phyloP scores from a whole-genome alignment of 257 asterid species.

The Solanum gandarillasii region DNA sequence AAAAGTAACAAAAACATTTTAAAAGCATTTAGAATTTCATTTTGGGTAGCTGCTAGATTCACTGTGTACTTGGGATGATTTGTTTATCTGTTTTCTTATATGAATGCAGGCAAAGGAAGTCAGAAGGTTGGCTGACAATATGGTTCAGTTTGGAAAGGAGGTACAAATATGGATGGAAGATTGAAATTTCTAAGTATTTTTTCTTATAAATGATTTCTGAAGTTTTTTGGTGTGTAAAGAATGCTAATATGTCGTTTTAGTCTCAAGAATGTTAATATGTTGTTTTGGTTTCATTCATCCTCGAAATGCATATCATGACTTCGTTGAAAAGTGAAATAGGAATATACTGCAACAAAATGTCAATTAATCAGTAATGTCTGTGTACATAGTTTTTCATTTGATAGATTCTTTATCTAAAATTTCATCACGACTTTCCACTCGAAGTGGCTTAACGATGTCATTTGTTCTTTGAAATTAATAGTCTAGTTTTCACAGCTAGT shows the following conservation, averaged over 20 bases:
- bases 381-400: neutral
- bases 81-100: neutral
- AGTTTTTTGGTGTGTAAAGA: neutral
- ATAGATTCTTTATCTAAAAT: neutral
- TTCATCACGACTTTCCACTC: neutral
- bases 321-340: neutral
- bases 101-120: conserved; percentile 75
- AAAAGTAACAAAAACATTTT: neutral
- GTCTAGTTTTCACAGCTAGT: neutral
- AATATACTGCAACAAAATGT: neutral
- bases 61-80: neutral
- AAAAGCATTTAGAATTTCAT: neutral
- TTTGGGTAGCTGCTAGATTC: neutral
- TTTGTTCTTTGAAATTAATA: neutral
- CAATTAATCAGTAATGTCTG: neutral
- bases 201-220: neutral
- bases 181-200: neutral
- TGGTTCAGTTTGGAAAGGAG: conserved; percentile 97
- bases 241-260: neutral
- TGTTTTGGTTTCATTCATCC: neutral
- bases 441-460: neutral
- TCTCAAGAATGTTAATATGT: neutral
- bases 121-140: conserved; percentile 91
- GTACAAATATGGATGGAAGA: conserved; percentile 13
- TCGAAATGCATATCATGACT: neutral